Evolutionary conservation across 441 rosid genomes (phyloP).

Genomic region (Gossypium laxum): DNA sequence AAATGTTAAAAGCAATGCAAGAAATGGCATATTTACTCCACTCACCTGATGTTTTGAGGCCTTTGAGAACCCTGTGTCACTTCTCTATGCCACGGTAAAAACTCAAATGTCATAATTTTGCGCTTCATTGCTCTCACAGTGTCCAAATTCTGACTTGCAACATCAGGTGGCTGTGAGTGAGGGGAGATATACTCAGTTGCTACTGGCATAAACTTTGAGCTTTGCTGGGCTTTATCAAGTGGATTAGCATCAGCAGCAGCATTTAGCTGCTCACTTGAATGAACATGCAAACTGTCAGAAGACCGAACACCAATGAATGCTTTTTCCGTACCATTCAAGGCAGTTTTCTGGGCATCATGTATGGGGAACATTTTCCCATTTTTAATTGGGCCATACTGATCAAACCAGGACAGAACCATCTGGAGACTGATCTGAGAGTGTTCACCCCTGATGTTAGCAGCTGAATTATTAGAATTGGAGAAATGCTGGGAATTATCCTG

Average conservation of each 20-base stretch:
- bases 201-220: constrained; percentile 23
- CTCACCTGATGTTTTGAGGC: constrained; percentile 53
- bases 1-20: not conserved
- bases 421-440: constrained; percentile 50
- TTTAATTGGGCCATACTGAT: constrained; percentile 52
- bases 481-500: constrained; percentile 30
- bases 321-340: constrained; percentile 32
- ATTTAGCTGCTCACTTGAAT: constrained; percentile 28
- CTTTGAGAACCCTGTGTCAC: constrained; percentile 32
- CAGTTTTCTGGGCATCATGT: constrained; percentile 32
- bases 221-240: constrained; percentile 23
- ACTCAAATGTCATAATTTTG: constrained; percentile 43
- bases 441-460: constrained; percentile 28
- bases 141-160: constrained; percentile 25
- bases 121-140: constrained; percentile 51
- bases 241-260: constrained; percentile 23
- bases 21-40: constrained; percentile 7
- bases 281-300: constrained; percentile 32
- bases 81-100: constrained; percentile 66
- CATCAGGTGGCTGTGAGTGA: constrained; percentile 28
- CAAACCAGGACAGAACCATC: constrained; percentile 74
- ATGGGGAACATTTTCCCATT: constrained; percentile 47
- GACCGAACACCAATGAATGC: constrained; percentile 31
- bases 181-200: constrained; percentile 32
- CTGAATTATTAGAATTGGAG: constrained; percentile 22